These are phyloP conservation scores for Microdochium trichocladiopsis DNA, from an alignment of 2,329 filamentous ascomycete species.

Conservation along the genomic window DNA sequence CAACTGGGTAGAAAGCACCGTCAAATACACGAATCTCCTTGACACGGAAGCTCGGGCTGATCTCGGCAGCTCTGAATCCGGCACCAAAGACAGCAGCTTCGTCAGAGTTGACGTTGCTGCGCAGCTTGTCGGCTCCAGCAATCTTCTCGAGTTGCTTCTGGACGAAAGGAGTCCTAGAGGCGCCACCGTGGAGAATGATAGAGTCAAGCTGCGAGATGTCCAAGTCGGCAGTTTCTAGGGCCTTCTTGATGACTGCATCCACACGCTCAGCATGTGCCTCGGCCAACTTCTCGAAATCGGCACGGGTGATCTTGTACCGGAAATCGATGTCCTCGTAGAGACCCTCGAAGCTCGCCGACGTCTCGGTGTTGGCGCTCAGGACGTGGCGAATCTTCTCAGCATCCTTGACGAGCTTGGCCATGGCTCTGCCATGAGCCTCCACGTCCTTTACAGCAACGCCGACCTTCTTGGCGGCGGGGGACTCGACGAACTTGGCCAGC, in stretches of 20 bases:
- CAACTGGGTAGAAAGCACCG: slow-evolving; percentile 63
- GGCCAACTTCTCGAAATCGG: slow-evolving; percentile 75
- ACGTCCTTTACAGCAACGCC: slow-evolving; percentile 57
- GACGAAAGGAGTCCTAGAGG: slow-evolving; percentile 86
- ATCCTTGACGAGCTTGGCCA: slow-evolving; percentile 89
- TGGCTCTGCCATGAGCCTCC: slow-evolving; percentile 70
- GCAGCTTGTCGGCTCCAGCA: slow-evolving; percentile 70
- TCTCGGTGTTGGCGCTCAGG: slow-evolving; percentile 86
- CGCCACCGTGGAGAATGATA: slow-evolving; percentile 88
- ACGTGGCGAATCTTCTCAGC: slow-evolving; percentile 82
- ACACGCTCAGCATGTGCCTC: slow-evolving; percentile 63
- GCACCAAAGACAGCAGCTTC: slow-evolving; percentile 95
- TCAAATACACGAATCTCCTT: slow-evolving; percentile 92
- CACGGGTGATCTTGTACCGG: slow-evolving; percentile 77
- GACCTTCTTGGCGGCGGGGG: slow-evolving; percentile 58
- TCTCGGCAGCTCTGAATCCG: slow-evolving; percentile 83
- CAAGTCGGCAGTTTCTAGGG: slow-evolving; percentile 67
- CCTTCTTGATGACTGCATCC: slow-evolving; percentile 60
- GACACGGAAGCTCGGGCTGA: slow-evolving; percentile 93
- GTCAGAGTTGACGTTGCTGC: slow-evolving; percentile 92
- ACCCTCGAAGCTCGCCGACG: slow-evolving; percentile 74
- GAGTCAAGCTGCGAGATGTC: slow-evolving; percentile 74
- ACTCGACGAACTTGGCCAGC: slow-evolving; percentile 69
- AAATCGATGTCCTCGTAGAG: slow-evolving; percentile 91
- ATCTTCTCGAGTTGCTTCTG: slow-evolving; percentile 79